phyloP scores from a whole-genome alignment of 306 rosid genomes.

The Begonia peltatifolia region DNA sequence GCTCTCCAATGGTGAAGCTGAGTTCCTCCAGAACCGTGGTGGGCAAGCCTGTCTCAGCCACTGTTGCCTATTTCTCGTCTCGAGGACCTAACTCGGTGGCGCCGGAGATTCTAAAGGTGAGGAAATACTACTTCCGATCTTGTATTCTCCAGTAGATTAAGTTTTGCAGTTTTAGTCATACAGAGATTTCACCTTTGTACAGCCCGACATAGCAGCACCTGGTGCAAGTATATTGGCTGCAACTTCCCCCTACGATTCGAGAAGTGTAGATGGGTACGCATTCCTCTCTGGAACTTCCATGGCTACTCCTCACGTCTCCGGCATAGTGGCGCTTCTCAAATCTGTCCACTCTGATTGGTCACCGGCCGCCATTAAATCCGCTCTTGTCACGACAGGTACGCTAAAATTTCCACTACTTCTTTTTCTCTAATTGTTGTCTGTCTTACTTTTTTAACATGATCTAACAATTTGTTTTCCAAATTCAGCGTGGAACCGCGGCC shows the following conservation, averaged over 20 bases:
- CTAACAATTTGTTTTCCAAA: too few relatives aligned
- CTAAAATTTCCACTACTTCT: not conserved
- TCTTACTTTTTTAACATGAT: too few relatives aligned
- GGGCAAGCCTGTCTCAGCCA: conserved; percentile 4
- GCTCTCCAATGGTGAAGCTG: conserved; percentile 2
- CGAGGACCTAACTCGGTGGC: conserved; percentile 8
- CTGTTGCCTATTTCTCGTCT: conserved; percentile 6
- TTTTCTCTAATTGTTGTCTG: not conserved
- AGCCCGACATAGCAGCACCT: conserved; percentile 26
- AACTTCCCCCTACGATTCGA: conserved; percentile 5
- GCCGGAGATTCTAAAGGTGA: conserved; percentile 5
- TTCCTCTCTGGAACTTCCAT: conserved; percentile 19
- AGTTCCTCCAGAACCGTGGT: not conserved
- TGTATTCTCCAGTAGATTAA: too few relatives aligned
- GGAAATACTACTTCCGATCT: not conserved
- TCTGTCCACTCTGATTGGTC: conserved; percentile 20
- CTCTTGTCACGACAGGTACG: conserved; percentile 20
- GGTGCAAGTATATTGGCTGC: conserved; percentile 23
- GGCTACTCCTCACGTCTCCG: conserved; percentile 19
- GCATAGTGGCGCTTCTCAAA: conserved; percentile 20
- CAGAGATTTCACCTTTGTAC: not conserved
- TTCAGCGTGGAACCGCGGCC: too few relatives aligned
- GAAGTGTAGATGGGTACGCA: conserved; percentile 8
- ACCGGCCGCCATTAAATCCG: conserved; percentile 22
- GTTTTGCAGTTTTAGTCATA: not conserved